phyloP scores from a whole-genome alignment of 257 asterid species.

The Nicotiana attenuata region DNA sequence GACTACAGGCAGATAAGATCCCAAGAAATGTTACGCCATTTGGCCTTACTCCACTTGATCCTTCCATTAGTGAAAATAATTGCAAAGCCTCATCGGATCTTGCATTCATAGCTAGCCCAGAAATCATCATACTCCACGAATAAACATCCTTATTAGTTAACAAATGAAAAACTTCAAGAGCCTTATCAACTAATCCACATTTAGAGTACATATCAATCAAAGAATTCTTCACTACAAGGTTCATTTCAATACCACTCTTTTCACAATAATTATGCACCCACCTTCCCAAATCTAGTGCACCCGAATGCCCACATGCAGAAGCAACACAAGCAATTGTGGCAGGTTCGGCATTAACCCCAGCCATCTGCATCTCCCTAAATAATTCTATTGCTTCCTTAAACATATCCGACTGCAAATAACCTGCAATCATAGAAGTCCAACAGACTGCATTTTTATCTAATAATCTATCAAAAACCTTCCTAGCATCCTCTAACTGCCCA shows the following conservation, averaged over 20 bases:
- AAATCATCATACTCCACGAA: constrained; percentile 17
- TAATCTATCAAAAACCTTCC: constrained; percentile 1
- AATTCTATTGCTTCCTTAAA: constrained; percentile 14
- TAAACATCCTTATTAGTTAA: constrained; percentile 12
- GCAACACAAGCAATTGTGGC: constrained; percentile 11
- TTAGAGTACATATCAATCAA: constrained; percentile 18
- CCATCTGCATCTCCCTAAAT: constrained; percentile 11
- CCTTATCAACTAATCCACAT: constrained; percentile 14
- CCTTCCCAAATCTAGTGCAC: constrained; percentile 16
- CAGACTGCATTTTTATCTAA: constrained; percentile 6
- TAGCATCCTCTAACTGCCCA: constrained; percentile 10
- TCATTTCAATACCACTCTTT: not conserved
- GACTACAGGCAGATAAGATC: constrained; percentile 15
- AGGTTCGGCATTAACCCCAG: constrained; percentile 12
- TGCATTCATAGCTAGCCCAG: constrained; percentile 18
- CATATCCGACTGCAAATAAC: constrained; percentile 13
- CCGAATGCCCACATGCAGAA: constrained; percentile 20
- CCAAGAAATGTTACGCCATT: constrained; percentile 20
- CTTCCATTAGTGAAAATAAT: constrained; percentile 12
- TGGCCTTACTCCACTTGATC: constrained; percentile 1
- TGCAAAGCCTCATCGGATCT: not conserved
- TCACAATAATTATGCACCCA: constrained; percentile 14
- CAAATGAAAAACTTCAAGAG: constrained; percentile 13
- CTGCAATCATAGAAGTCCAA: constrained; percentile 21
- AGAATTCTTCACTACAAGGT: constrained; percentile 12